Conservation (phyloP, 2,329 filamentous ascomycete species). For the Colletotrichum magnum region DNA sequence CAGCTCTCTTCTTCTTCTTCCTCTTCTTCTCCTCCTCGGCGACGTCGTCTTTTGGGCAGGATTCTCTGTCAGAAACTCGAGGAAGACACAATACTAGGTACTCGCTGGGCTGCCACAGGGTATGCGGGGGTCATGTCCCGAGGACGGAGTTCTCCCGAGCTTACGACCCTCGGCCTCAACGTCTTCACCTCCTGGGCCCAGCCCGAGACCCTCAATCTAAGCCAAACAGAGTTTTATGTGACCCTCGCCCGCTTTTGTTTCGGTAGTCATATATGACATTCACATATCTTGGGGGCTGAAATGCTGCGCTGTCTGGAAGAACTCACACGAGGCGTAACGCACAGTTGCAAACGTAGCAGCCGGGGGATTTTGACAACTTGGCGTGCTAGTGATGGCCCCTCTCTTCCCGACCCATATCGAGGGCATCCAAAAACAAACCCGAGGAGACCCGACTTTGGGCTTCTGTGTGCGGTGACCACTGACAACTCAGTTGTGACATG, state of each 20-base stretch:
- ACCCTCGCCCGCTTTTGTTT: background rate
- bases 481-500: slow-evolving; percentile 9
- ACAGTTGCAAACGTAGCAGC: slow-evolving; percentile 1
- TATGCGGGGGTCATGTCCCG: background rate
- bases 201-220: slow-evolving; percentile 16
- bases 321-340: background rate
- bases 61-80: background rate
- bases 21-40: background rate
- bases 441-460: slow-evolving; percentile 21
- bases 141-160: background rate
- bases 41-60: background rate
- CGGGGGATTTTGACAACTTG: slow-evolving; percentile 1
- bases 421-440: background rate
- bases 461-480: slow-evolving; percentile 16
- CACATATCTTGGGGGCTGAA: slow-evolving; percentile 1
- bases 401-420: background rate
- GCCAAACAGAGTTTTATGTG: background rate
- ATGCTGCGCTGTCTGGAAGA: slow-evolving; percentile 8
- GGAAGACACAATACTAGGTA: background rate
- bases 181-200: background rate
- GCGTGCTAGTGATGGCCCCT: slow-evolving; percentile 1
- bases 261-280: slow-evolving; percentile 20
- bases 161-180: background rate
- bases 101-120: no score
- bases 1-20: background rate